These are phyloP conservation scores for Lophium mytilinum DNA, from an alignment of 495 filamentous ascomycete species.

Conservation along the genomic window DNA sequence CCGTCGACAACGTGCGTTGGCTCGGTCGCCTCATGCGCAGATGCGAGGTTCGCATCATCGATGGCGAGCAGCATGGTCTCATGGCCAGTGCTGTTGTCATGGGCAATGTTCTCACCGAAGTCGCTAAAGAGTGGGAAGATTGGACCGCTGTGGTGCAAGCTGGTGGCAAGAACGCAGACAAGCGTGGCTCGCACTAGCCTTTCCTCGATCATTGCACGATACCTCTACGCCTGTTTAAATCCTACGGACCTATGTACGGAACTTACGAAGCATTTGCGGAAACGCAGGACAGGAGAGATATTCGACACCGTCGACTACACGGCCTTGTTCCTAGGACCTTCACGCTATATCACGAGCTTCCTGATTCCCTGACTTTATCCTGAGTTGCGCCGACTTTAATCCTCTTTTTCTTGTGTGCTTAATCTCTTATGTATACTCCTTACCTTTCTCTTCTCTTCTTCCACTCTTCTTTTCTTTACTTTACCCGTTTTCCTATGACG, in stretches of 20 bases:
- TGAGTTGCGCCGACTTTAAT: background rate
- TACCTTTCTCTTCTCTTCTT: background rate
- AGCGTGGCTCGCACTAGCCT: background rate
- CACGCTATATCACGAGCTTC: background rate
- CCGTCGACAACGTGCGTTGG: slow-evolving; percentile 92
- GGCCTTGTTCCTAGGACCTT: background rate
- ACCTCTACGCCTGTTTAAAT: background rate
- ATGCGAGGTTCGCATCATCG: slow-evolving; percentile 75
- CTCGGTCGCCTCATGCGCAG: slow-evolving; percentile 78
- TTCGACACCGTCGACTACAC: background rate
- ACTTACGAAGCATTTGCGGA: background rate
- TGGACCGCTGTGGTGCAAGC: slow-evolving; percentile 43
- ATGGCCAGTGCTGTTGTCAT: slow-evolving; percentile 95
- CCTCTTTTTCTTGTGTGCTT: background rate
- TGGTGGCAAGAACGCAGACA: slow-evolving; percentile 3
- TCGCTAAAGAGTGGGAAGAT: slow-evolving; percentile 90
- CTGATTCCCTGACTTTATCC: background rate
- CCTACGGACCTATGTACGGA: background rate
- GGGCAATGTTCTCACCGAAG: slow-evolving; percentile 86
- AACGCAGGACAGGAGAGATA: background rate
- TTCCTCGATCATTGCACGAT: background rate
- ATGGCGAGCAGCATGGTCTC: slow-evolving; percentile 89
- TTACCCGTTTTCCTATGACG: background rate
- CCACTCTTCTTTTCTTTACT: background rate
- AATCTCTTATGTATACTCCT: background rate